Conservation (phyloP, 768 basidiomycete species). For the Infundibulicybe gibba region DNA sequence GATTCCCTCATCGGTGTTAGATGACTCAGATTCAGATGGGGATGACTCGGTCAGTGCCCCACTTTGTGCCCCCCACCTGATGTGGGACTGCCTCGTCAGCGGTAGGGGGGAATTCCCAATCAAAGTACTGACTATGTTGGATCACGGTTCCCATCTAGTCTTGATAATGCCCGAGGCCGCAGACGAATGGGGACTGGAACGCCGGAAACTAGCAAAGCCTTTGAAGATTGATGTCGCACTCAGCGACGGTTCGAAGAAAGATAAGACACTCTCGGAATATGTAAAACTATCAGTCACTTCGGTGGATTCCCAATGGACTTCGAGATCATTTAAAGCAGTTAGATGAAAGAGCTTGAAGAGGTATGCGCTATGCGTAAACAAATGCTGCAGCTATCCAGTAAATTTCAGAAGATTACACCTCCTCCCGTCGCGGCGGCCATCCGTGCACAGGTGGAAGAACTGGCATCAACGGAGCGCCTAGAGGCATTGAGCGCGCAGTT, state of each 20-base stretch:
- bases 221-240: neutral
- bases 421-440: neutral
- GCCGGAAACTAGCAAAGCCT: neutral
- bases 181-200: neutral
- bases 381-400: neutral
- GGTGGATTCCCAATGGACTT: constrained; percentile 4
- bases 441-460: neutral
- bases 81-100: constrained; percentile 7
- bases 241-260: neutral
- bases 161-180: neutral
- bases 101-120: neutral
- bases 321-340: constrained; percentile 2
- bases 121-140: neutral
- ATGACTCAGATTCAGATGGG: too few species aligned
- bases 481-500: neutral
- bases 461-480: neutral
- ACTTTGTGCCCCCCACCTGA: constrained; percentile 4
- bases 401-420: neutral
- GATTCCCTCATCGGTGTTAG: too few species aligned
- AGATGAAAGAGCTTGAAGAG: neutral
- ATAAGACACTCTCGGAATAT: constrained; percentile 2
- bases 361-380: neutral
- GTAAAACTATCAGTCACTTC: constrained; percentile 9
- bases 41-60: too few species aligned
- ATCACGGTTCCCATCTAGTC: neutral